Base-by-base conservation (phyloP, 2,329 filamentous ascomycete species). In the Chaetomium sp. region DNA sequence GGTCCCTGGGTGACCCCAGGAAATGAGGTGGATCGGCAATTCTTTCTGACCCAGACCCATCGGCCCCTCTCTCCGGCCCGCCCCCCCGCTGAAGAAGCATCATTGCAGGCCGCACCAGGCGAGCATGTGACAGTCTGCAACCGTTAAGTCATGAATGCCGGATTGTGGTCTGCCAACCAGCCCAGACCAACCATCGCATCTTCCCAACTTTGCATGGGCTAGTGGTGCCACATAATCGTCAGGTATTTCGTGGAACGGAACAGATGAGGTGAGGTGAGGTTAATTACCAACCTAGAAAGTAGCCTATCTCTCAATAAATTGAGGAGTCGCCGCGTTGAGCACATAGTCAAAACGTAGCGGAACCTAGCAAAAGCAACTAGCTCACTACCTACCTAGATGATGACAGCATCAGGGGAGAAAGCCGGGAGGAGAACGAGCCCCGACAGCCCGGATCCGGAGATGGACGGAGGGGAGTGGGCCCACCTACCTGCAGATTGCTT, bases 1-100 rank as follows among this genome's bases (percentile, higher is more conserved):
- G 21, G n/a, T 27, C 27, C 57, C 31, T 23, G 57, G 47, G 4
- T 49, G 21, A 38, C 45, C 49, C 31, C 29, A 9, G 55, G 29
- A 13, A 25, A 19, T 19, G 33, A 27, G 27, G 25, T 31, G 50
- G 50, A 27, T 29, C 50, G 25, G 21, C 49, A 25, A 51, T 29
- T 25, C 25, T 25, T 27, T 51, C 23, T 19, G 23, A 51, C 21
- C 12, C 21, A 51, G 5, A 25, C 21, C 25, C 50, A 53, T 53
- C 27, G 50, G 50, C 50, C 25, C 50, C 50, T 51, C 49, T 51
- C 29, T 31, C 16, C 47, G 47, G 47, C 47, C 47, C 47, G 47
- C 4, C 16, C 47, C 47, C 47, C 47, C 21, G 21, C 12, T 12
- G 45, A 47, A 23, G n/a, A 47, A 47, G n/a, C 45, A 31, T 6